These are phyloP conservation scores for Ceratobasidium sp. DNA, from an alignment of 1,284 basidiomycete species.

Conservation along the genomic window DNA sequence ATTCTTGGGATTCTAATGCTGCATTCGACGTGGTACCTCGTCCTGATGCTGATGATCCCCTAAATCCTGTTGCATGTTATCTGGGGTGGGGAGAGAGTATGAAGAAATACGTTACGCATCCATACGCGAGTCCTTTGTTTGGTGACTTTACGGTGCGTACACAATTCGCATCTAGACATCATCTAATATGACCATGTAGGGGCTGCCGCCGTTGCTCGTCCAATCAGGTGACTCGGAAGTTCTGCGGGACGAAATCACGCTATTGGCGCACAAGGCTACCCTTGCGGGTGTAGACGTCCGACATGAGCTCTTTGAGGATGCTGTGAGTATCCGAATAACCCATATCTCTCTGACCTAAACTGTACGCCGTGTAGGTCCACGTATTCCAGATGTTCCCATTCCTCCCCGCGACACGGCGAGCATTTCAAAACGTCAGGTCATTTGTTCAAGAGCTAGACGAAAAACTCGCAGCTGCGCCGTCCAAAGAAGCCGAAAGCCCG, in stretches of 20 bases:
- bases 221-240: slow-evolving; percentile 96
- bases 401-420: slow-evolving; percentile 71
- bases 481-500: background rate
- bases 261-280: slow-evolving; percentile 94
- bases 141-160: slow-evolving; percentile 69
- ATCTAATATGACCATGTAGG: slow-evolving; percentile 44
- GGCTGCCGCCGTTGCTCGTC: slow-evolving; percentile 89
- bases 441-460: slow-evolving; percentile 20
- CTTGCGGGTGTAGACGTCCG: slow-evolving; percentile 86
- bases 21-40: slow-evolving; percentile 80
- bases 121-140: slow-evolving; percentile 96
- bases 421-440: slow-evolving; percentile 56
- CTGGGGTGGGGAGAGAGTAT: slow-evolving; percentile 79
- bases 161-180: background rate
- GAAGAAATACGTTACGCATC: slow-evolving; percentile 86
- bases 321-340: slow-evolving; percentile 65
- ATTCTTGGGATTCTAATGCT: slow-evolving; percentile 95
- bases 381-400: slow-evolving; percentile 92
- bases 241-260: slow-evolving; percentile 87
- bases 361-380: slow-evolving; percentile 65
- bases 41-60: slow-evolving; percentile 78
- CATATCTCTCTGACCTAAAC: slow-evolving; percentile 42
- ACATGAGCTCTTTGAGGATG: slow-evolving; percentile 93
- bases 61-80: slow-evolving; percentile 93
- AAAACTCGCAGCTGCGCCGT: background rate